Evolutionary conservation across 1,284 basidiomycete species (phyloP), one percentile per base, ranked within the genome.

Genomic region (Cryptococcus neoformans): DNA sequence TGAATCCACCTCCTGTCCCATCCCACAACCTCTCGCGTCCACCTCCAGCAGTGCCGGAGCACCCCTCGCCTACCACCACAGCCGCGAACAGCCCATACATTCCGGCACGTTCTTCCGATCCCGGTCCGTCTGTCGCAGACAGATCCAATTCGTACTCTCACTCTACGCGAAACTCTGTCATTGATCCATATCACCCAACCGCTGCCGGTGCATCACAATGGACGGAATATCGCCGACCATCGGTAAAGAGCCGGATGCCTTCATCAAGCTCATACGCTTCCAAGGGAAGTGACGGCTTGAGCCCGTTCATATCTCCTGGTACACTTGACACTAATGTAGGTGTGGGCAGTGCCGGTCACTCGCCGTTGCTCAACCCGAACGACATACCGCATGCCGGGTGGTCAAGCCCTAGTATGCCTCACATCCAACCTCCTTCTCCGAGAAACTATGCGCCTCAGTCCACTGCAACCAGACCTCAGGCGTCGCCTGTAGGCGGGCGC

Each of bases 121-220:
- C 42, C 21, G 42, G 42, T 3, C 42, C 42, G 2, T 44, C 40
- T 17, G 46, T 47, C 14, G 39, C 37, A 14, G 52, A 44, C 44
- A 48, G 40, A 9, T 28, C 59, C 12, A 75, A 74, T 52, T 72
- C 74, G 3, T 73, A 73, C 54, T 55, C 70, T 39, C 72, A 72
- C 9, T 63, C 65, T n/a, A 2, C 16, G 16, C 2, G 16, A 11
- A 41, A 2, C 40, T 41, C 40, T 41, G 16, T 4, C 11, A 16
- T 21, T 16, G 45, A 35, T 21, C 42, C 42, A 2, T 44, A 44
- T 21, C 42, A 44, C 42, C 42, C 42, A 44, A 8, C 12, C n/a
- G 42, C 42, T 4, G 42, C 42, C 10, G 14, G 42, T 44, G 42
- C n/a, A 44, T n/a, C 42, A 28, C 64, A 65, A 28, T 71, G 69